phyloP scores from a whole-genome alignment of 164 flowering plant species.

The Umbilicus rupestris region DNA sequence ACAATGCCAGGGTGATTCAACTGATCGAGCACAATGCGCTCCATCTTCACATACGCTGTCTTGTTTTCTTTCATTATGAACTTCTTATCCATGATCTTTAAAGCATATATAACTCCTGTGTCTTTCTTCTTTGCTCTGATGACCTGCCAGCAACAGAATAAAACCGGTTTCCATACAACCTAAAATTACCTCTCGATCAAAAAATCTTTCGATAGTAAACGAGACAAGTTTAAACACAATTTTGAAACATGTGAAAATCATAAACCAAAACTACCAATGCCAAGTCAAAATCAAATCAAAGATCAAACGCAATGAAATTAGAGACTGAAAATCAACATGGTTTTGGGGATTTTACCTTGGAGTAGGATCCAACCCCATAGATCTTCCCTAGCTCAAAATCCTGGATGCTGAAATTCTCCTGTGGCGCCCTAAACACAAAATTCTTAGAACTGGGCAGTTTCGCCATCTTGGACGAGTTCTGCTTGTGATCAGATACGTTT shows the following conservation, averaged over 20 bases:
- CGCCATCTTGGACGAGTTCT: slow-evolving; percentile 5
- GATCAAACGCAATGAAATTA: too few species aligned
- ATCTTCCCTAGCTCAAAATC: slow-evolving; percentile 90
- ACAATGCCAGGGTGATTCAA: slow-evolving; percentile 95
- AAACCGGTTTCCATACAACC: too few species aligned
- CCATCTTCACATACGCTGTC: slow-evolving; percentile 94
- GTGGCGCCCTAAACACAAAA: slow-evolving; percentile 73
- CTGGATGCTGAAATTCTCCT: slow-evolving; percentile 61
- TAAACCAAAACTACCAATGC: too few species aligned
- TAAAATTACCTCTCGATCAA: too few species aligned
- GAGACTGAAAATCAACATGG: neutral
- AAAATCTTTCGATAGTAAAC: neutral
- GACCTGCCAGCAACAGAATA: slow-evolving; percentile 38
- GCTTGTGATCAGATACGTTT: neutral
- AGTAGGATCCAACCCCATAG: slow-evolving; percentile 91
- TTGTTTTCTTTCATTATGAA: slow-evolving; percentile 98
- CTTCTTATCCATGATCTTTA: slow-evolving; percentile 99
- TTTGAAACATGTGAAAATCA: too few species aligned
- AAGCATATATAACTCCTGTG: slow-evolving; percentile 80
- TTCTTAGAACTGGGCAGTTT: slow-evolving; percentile 46
- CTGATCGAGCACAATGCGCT: slow-evolving; percentile 92
- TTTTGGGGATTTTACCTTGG: slow-evolving; percentile 60
- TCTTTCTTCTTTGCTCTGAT: slow-evolving; percentile 93
- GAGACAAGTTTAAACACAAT: too few species aligned
- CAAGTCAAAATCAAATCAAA: too few species aligned